Conservation (phyloP, 2,329 filamentous ascomycete genomes). For the Pyrenophora tritici-repentis region DNA sequence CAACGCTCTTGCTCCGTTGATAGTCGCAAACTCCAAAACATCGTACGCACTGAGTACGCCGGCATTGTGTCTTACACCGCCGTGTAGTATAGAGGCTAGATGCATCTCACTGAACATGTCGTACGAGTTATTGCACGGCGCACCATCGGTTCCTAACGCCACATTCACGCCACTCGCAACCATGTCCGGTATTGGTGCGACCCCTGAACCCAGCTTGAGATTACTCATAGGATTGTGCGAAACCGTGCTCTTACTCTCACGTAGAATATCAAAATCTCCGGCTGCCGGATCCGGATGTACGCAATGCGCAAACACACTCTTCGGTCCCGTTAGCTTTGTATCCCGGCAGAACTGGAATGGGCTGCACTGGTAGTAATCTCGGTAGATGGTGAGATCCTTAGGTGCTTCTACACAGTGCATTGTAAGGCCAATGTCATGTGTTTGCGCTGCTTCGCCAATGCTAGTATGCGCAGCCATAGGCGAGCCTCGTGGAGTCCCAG, state of each 20-base stretch:
- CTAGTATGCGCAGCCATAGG: conserved; percentile 46
- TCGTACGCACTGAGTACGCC: conserved; percentile 25
- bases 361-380: conserved; percentile 47
- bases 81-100: conserved; percentile 27
- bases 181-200: conserved; percentile 23
- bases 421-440: conserved; percentile 52
- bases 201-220: conserved; percentile 30
- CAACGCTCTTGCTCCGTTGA: conserved; percentile 32
- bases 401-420: conserved; percentile 56
- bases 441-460: conserved; percentile 49
- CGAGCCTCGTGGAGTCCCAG: conserved; percentile 55
- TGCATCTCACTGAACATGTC: conserved; percentile 40
- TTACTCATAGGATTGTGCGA: conserved; percentile 33
- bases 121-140: conserved; percentile 39
- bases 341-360: conserved; percentile 38
- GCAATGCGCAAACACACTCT: conserved; percentile 33
- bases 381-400: conserved; percentile 47
- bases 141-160: conserved; percentile 30
- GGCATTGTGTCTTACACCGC: conserved; percentile 19
- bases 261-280: conserved; percentile 49
- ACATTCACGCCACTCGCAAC: conserved; percentile 23
- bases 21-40: conserved; percentile 30
- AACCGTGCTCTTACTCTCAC: conserved; percentile 35
- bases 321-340: conserved; percentile 47
- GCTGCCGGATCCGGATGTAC: conserved; percentile 52